These are phyloP conservation scores for Alloteropsis semialata DNA, from an alignment of 176 grass and related monocot species.

Conservation along the genomic window DNA sequence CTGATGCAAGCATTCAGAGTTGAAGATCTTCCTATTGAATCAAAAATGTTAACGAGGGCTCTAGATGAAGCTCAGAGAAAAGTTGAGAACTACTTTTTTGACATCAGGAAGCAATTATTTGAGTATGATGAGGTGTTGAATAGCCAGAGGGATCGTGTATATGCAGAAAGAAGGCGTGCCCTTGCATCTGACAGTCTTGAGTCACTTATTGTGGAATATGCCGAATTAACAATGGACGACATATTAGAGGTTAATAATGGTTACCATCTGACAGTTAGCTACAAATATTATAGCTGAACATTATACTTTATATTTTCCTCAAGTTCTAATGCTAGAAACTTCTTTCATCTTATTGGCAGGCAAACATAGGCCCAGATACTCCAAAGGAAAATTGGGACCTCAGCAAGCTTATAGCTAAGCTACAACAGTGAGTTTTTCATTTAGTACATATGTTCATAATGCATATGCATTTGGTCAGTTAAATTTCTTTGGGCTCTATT, in stretches of 20 bases:
- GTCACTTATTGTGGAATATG: slow-evolving; percentile 90
- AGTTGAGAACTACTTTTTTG: slow-evolving; percentile 99
- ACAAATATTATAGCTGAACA: neutral
- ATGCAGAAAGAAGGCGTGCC: slow-evolving; percentile 87
- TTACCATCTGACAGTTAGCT: neutral
- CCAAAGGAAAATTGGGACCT: slow-evolving; percentile 86
- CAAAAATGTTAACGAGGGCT: slow-evolving; percentile 95
- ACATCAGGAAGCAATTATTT: slow-evolving; percentile 94
- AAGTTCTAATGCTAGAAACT: neutral
- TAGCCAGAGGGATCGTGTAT: slow-evolving; percentile 93
- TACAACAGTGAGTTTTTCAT: slow-evolving; percentile 87
- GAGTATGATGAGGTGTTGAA: slow-evolving; percentile 99
- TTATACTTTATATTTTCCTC: neutral
- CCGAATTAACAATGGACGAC: slow-evolving; percentile 97
- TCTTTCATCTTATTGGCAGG: slow-evolving; percentile 36
- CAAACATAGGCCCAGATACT: slow-evolving; percentile 80
- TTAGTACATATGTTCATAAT: neutral
- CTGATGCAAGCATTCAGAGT: slow-evolving; percentile 94
- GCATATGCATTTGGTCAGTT: slow-evolving; percentile 14
- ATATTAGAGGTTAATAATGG: slow-evolving; percentile 73
- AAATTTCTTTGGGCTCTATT: slow-evolving; percentile 15
- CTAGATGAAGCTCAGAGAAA: slow-evolving; percentile 98
- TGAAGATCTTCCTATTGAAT: slow-evolving; percentile 98
- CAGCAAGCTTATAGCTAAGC: slow-evolving; percentile 82
- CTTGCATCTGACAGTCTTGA: slow-evolving; percentile 83